Conservation (phyloP, 139 green algal genomes). For the Coelastrella sp. region DNA sequence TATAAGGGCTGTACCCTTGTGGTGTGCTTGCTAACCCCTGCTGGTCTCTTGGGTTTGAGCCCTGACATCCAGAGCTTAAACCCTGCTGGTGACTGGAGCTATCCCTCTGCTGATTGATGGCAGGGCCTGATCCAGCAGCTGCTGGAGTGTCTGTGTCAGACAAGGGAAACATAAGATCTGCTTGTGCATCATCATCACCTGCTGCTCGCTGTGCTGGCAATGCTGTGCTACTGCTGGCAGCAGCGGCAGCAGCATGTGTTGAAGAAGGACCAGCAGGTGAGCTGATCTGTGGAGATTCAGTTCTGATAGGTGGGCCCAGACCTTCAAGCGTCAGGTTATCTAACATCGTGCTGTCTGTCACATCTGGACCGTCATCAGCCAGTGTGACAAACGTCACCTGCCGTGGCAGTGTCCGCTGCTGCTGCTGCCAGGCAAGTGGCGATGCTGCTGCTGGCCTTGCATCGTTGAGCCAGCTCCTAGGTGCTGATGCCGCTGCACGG, state of each 20-base stretch:
- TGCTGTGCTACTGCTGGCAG: conserved; percentile 4
- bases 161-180: not conserved
- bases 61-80: not conserved
- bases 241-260: conserved; percentile 4
- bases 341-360: not conserved
- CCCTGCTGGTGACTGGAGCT: not conserved
- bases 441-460: not conserved
- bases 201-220: conserved; percentile 26
- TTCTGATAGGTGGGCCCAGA: not conserved
- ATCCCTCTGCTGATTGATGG: not conserved
- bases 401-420: conserved; percentile 9
- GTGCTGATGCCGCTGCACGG: no score
- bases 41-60: not conserved
- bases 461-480: not conserved
- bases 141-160: not conserved
- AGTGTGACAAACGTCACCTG: conserved; percentile 25
- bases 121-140: not conserved
- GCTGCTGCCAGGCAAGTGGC: not conserved
- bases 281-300: not conserved
- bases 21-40: not conserved
- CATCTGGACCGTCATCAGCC: not conserved
- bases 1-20: not conserved
- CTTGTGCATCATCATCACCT: not conserved
- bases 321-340: conserved; percentile 5
- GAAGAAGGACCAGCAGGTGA: not conserved